These are phyloP conservation scores for Thelephora ganbajun DNA, from an alignment of 768 basidiomycete genomes.

Conservation along the genomic window DNA sequence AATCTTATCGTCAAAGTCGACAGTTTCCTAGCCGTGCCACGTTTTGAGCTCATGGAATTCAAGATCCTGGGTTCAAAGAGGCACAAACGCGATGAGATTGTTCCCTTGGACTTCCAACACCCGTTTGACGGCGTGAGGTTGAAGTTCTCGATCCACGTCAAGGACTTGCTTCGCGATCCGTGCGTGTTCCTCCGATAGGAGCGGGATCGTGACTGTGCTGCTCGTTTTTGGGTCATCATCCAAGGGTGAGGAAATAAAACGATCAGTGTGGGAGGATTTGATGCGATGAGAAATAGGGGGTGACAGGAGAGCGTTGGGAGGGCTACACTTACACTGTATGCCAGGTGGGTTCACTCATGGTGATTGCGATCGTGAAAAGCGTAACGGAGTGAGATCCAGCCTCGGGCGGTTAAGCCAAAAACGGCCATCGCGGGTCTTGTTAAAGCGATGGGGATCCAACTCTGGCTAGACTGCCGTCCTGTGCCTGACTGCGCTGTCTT, in stretches of 20 bases:
- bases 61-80: neutral
- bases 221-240: no score
- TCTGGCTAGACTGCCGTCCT: no score
- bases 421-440: no score
- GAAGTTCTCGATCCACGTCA: constrained; percentile 77
- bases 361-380: no score
- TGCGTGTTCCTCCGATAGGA: constrained; percentile 62
- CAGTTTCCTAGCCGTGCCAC: constrained; percentile 36
- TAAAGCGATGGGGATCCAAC: no score
- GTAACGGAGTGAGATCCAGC: no score
- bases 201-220: constrained; percentile 67
- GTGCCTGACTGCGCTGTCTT: no score
- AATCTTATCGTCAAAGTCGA: constrained; percentile 71
- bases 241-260: constrained; percentile 4
- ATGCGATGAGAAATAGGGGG: neutral
- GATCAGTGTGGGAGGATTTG: neutral
- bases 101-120: constrained; percentile 52
- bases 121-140: constrained; percentile 67
- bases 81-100: constrained; percentile 61
- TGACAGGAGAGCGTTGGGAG: neutral
- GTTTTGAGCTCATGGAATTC: neutral
- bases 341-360: neutral
- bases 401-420: no score
- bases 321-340: neutral
- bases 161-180: constrained; percentile 70